Percentiles rank a stretch among this genome's conserved stretches.
These are phyloP conservation scores for Fusarium piperis DNA, from an alignment of 2,329 filamentous ascomycete species.

Conservation along the genomic window DNA sequence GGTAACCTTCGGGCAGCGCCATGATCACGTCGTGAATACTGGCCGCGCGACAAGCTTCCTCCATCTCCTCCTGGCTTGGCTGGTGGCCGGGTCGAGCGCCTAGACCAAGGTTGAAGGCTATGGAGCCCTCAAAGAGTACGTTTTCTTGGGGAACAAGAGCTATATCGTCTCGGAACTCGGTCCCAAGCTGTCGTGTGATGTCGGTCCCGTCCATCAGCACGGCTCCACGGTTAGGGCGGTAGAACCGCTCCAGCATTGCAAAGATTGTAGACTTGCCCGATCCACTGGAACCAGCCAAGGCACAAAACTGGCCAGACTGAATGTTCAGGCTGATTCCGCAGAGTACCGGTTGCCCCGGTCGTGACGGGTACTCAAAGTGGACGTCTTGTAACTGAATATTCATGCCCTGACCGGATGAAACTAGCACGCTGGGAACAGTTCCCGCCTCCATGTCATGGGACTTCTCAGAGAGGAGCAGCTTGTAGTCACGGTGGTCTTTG, in stretches of 20 bases:
- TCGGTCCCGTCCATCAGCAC: conserved; percentile 55
- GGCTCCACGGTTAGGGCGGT: conserved; percentile 50
- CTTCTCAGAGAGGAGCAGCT: conserved; percentile 31
- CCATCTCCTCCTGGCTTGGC: conserved; percentile 68
- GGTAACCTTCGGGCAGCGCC: conserved; percentile 64
- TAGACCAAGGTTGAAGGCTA: conserved; percentile 63
- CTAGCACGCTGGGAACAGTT: background rate
- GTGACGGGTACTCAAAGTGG: conserved; percentile 70
- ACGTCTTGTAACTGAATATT: conserved; percentile 65
- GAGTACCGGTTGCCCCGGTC: conserved; percentile 65
- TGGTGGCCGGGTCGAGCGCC: conserved; percentile 60
- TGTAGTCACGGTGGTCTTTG: conserved; percentile 57
- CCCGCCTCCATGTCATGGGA: conserved; percentile 32
- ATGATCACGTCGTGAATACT: conserved; percentile 62
- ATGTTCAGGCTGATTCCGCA: conserved; percentile 63
- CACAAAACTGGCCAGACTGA: conserved; percentile 66
- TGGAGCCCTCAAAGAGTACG: conserved; percentile 62
- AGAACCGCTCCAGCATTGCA: conserved; percentile 60
- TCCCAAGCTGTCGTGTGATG: conserved; percentile 49
- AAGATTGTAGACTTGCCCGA: conserved; percentile 72
- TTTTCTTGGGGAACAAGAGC: conserved; percentile 65
- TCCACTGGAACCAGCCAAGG: conserved; percentile 64
- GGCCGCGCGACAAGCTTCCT: conserved; percentile 56
- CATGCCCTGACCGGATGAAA: conserved; percentile 36
- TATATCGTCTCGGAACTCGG: conserved; percentile 59